Conservation (phyloP, 768 basidiomycete genomes). For the Mycena metata region DNA sequence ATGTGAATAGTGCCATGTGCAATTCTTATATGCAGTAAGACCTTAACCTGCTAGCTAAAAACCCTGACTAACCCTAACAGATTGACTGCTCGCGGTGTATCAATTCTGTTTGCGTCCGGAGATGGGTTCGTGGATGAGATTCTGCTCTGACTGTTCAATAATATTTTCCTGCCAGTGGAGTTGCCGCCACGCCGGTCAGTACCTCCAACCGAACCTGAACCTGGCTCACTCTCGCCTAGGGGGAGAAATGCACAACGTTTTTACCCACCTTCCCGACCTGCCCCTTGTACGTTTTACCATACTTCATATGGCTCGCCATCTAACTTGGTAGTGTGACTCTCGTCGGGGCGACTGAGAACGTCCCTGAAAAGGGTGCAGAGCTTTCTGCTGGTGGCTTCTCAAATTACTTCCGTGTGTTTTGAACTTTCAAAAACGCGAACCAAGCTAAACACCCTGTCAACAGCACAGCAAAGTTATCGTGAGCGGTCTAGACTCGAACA, state of each 20-base stretch:
- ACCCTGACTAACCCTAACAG: too few species aligned
- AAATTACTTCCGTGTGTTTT: slow-evolving; percentile 46
- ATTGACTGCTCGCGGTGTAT: slow-evolving; percentile 25
- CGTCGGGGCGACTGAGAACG: slow-evolving; percentile 54
- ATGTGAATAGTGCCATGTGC: slow-evolving; percentile 31
- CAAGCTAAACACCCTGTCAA: too few species aligned
- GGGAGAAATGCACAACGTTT: slow-evolving; percentile 50
- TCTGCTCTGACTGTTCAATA: background rate
- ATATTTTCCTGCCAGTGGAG: background rate
- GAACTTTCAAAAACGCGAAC: too few species aligned
- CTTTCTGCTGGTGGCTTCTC: slow-evolving; percentile 71
- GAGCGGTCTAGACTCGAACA: background rate
- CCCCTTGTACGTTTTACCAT: slow-evolving; percentile 46
- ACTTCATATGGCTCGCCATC: background rate
- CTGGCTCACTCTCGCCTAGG: slow-evolving; percentile 30
- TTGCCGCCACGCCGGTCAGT: slow-evolving; percentile 16
- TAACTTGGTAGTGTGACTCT: slow-evolving; percentile 46
- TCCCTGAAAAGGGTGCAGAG: slow-evolving; percentile 52
- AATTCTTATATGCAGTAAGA: slow-evolving; percentile 39
- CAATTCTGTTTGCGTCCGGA: slow-evolving; percentile 62
- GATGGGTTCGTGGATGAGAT: background rate
- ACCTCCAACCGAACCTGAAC: too few species aligned
- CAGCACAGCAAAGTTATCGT: slow-evolving; percentile 39
- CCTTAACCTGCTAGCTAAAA: too few species aligned
- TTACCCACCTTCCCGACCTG: slow-evolving; percentile 61